Percentiles rank a stretch among this genome's conserved stretches.
phyloP scores from a whole-genome alignment of 495 filamentous ascomycete genomes.

The Xeromyces bisporus region DNA sequence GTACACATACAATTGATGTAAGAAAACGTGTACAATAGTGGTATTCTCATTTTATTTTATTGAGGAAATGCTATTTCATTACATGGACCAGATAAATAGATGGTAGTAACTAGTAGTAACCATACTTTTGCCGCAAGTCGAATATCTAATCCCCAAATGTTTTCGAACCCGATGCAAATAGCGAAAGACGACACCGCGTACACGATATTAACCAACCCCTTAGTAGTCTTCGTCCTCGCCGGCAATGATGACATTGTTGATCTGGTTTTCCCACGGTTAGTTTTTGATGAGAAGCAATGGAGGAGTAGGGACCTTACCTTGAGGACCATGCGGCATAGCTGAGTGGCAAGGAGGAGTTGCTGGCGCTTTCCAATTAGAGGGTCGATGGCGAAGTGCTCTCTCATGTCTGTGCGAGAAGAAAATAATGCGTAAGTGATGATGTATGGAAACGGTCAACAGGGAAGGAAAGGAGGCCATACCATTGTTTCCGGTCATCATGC shows the following conservation, averaged over 20 bases:
- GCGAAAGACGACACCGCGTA: no score
- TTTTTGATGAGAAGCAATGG: neutral
- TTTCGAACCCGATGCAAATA: no score
- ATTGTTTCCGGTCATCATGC: constrained; percentile 87
- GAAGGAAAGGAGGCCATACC: constrained; percentile 32
- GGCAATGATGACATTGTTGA: constrained; percentile 88
- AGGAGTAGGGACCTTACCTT: constrained; percentile 48
- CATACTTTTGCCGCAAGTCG: no score
- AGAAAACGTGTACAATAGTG: no score
- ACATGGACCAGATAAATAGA: neutral
- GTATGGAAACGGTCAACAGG: neutral
- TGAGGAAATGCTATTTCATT: no score
- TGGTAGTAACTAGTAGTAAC: no score
- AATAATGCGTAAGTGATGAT: neutral
- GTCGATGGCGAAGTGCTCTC: constrained; percentile 92
- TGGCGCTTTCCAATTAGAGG: constrained; percentile 94
- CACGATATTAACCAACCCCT: constrained; percentile 4
- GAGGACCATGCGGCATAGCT: constrained; percentile 97
- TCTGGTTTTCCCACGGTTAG: constrained; percentile 22
- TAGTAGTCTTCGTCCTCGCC: constrained; percentile 88
- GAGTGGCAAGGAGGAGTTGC: constrained; percentile 87
- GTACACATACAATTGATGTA: no score
- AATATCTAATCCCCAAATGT: neutral
- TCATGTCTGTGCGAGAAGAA: constrained; percentile 50
- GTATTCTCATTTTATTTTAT: no score